Percentiles rank a stretch among this genome's conserved stretches.
phyloP scores from a whole-genome alignment of 768 basidiomycete species.

The Suillus variegatus region DNA sequence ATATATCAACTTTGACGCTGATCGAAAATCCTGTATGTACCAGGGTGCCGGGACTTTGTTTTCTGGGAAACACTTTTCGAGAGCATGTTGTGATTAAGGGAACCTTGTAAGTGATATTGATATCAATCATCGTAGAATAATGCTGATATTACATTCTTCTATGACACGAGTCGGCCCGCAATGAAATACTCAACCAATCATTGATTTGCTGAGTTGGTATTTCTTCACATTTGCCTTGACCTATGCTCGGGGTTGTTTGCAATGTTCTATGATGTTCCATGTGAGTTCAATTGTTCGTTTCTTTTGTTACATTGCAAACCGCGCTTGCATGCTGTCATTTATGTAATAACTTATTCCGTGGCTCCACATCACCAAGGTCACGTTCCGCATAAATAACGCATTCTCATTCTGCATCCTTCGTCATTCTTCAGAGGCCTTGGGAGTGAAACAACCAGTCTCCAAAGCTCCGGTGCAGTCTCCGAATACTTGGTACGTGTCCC shows the following conservation, averaged over 20 bases:
- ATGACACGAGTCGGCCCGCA: not conserved
- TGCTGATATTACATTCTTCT: slow-evolving; percentile 17
- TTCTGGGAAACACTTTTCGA: slow-evolving; percentile 25
- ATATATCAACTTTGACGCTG: slow-evolving; percentile 26
- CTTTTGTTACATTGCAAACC: not conserved
- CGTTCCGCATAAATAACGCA: not conserved
- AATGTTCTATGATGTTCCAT: not conserved
- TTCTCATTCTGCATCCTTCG: not conserved
- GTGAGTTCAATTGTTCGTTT: not conserved
- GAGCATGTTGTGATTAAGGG: slow-evolving; percentile 9
- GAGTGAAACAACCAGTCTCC: slow-evolving; percentile 1
- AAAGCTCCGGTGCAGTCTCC: not conserved
- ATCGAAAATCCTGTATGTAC: slow-evolving; percentile 32
- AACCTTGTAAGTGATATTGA: slow-evolving; percentile 9
- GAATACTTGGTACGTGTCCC: not conserved
- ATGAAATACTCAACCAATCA: not conserved
- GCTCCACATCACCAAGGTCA: not conserved
- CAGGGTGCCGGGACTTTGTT: slow-evolving; percentile 26
- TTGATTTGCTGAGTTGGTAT: not conserved
- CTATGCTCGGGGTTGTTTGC: not conserved
- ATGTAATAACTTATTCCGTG: not conserved
- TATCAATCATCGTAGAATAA: slow-evolving; percentile 27
- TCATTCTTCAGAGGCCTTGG: not conserved
- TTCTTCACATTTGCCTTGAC: not conserved
- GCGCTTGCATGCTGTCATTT: not conserved